Percentiles rank a stretch among this genome's conserved stretches.
phyloP scores from a whole-genome alignment of 129 eudicot species.

The Arctium minus region DNA sequence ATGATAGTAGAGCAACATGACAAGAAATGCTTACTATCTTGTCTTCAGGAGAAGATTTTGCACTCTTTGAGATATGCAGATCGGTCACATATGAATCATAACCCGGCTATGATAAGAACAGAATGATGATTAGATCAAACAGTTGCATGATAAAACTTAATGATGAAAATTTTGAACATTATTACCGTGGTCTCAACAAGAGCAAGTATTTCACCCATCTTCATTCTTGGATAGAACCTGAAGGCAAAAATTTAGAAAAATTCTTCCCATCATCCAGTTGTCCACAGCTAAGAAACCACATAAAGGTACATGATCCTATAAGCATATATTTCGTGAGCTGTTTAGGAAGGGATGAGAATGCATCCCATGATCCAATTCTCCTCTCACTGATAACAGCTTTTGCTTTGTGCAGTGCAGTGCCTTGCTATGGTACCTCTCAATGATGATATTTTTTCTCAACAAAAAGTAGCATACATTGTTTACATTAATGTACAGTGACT shows the following conservation, averaged over 20 bases:
- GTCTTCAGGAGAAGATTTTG: slow-evolving; percentile 41
- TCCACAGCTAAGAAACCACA: slow-evolving; percentile 3
- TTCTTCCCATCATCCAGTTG: neutral
- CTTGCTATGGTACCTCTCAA: too few species aligned
- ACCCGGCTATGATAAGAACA: slow-evolving; percentile 60
- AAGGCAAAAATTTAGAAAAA: neutral
- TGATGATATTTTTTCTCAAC: too few species aligned
- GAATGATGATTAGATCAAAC: slow-evolving; percentile 8
- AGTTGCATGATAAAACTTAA: neutral
- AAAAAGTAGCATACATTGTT: too few species aligned
- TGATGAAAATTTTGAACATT: neutral
- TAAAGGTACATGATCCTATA: neutral
- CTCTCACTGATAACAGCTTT: too few species aligned
- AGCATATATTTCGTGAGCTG: neutral
- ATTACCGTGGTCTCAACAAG: slow-evolving; percentile 60
- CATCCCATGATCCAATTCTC: too few species aligned
- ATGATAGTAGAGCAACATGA: neutral
- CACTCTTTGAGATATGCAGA: slow-evolving; percentile 61
- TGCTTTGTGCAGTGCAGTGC: too few species aligned
- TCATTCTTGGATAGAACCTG: slow-evolving; percentile 82
- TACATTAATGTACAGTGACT: too few species aligned
- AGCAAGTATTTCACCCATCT: slow-evolving; percentile 64
- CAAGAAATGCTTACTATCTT: slow-evolving; percentile 57
- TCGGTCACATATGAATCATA: slow-evolving; percentile 71
- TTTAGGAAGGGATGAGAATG: neutral